Base-by-base conservation (phyloP, 192 early-diverging fungal species). In the Backusella parvicylindrica region DNA sequence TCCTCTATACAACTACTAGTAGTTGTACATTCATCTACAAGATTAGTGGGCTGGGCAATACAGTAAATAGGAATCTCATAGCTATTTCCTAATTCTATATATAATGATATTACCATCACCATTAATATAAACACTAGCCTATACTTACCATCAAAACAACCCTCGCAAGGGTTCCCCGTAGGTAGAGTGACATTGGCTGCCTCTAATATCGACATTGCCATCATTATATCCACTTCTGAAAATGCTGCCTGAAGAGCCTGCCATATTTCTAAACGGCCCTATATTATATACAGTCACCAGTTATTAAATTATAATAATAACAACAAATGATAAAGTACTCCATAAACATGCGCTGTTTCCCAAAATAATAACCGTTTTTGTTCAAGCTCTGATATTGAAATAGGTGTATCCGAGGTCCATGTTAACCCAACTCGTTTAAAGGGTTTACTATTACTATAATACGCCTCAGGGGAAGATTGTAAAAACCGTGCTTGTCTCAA, bases 231-330 rank as follows among this genome's bases (percentile, higher is more conserved):
- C 31, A 79, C 75, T 33, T 85, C 82, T 77, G 87, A 85, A 75
- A 86, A 86, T 0, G 86, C 90, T 41, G 88, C 77, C 13, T 86
- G 80, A 26, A 95, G 80, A 18, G 92, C 91, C 76, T 92, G 91
- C 94, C 94, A 95, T 41, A 95, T 86, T 81, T 95, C 92, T 26
- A 76, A 35, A 35, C 89, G 84, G 18, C 94, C 94, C 79, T 86
- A 74, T 38, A 37, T 60, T 60, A 12, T 26, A 28, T 23, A 26
- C 12, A 28, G 26, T 60, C 23, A 21, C 43, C 43, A 60, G 4
- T 21, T 60, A 60, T 60, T 60, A 28, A 60, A 60, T 13, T 26
- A 28, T 9, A 50, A 50, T 23, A 50, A 50, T 23, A 50, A 21
- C 8, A 50, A 50, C 8, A 50, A 50, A 50, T 60, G 11, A 60